Conservation (phyloP, 495 filamentous ascomycete genomes). For the Neurospora sp. region DNA sequence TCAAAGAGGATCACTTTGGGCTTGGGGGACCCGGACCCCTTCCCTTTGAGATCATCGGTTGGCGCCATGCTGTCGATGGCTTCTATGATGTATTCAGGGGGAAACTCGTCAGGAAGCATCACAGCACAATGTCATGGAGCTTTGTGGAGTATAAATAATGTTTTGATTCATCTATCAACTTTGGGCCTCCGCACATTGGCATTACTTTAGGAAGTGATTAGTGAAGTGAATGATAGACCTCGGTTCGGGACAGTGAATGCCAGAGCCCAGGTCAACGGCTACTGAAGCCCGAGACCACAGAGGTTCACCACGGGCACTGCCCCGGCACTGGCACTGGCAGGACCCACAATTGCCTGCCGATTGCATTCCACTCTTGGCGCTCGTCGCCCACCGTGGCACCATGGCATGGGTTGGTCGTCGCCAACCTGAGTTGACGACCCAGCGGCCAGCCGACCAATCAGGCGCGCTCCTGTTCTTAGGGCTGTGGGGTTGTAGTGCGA, state of each 20-base stretch:
- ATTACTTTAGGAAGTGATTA: background rate
- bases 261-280: background rate
- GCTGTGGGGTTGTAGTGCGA: constrained; percentile 26
- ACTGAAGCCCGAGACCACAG: background rate
- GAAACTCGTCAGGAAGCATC: constrained; percentile 14
- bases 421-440: constrained; percentile 9
- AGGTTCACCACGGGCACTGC: background rate
- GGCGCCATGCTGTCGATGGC: constrained; percentile 16
- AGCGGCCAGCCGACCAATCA: background rate
- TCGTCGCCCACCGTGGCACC: background rate
- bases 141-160: background rate
- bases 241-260: background rate
- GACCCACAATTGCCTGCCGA: background rate
- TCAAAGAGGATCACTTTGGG: constrained; percentile 87
- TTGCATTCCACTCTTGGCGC: background rate
- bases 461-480: constrained; percentile 12
- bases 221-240: background rate
- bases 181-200: background rate
- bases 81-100: constrained; percentile 18
- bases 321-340: background rate
- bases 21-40: constrained; percentile 26
- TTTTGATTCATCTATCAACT: background rate
- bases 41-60: background rate
- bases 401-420: constrained; percentile 1
- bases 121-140: background rate